A percentile compares a stretch with the other conserved stretches of the same genome.
These are phyloP conservation scores for Yamadazyma friedrichii DNA, from an alignment of 1,139 yeast genomes.

Conservation along the genomic window DNA sequence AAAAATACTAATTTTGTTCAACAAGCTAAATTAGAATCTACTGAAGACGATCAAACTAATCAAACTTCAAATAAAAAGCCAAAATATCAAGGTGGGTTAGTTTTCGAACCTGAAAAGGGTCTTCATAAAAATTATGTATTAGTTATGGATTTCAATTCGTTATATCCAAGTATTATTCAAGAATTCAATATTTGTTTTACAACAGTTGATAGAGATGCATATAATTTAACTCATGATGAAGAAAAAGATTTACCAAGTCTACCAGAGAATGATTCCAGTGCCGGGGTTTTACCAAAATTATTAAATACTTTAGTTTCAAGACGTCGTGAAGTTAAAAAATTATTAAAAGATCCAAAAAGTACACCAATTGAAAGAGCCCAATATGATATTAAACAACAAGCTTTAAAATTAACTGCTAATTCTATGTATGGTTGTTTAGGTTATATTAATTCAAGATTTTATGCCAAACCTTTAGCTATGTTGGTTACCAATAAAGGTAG, in stretches of 20 bases:
- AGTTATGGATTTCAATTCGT: conserved; percentile 97
- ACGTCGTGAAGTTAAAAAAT: conserved; percentile 88
- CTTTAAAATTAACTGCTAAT: conserved; percentile 93
- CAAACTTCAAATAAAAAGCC: conserved; percentile 67
- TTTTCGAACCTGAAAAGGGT: conserved; percentile 96
- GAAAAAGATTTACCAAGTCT: conserved; percentile 69
- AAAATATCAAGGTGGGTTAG: conserved; percentile 93
- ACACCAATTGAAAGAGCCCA: conserved; percentile 66
- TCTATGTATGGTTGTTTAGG: conserved; percentile 99
- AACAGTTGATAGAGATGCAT: conserved; percentile 74
- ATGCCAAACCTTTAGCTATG: conserved; percentile 96
- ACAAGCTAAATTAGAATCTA: conserved; percentile 36
- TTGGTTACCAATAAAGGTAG: conserved; percentile 94
- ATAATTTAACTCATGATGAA: conserved; percentile 44
- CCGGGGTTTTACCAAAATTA: conserved; percentile 86
- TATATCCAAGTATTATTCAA: conserved; percentile 96
- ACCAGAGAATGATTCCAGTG: conserved; percentile 57
- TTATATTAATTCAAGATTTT: conserved; percentile 85
- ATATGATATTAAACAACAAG: conserved; percentile 94
- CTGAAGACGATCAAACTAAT: conserved; percentile 48
- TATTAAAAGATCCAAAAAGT: conserved; percentile 74
- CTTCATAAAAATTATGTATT: conserved; percentile 83
- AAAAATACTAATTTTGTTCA: conserved; percentile 40
- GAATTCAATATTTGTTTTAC: conserved; percentile 97
- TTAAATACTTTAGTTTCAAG: conserved; percentile 83